Evolutionary conservation across 257 asterid species (phyloP).

Genomic region (Plantago elongata): DNA sequence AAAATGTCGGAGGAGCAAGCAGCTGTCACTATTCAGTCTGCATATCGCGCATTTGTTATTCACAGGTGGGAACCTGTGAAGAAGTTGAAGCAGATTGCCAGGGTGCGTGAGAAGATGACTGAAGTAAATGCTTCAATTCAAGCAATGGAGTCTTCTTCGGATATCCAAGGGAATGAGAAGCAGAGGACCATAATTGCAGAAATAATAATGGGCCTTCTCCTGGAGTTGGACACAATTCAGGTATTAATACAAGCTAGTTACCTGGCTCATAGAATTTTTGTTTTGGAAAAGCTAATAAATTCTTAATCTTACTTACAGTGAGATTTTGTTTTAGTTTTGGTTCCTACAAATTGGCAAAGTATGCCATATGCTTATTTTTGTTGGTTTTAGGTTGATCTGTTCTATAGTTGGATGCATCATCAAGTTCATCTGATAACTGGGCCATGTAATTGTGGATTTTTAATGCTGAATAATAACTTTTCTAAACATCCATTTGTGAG

Average conservation of each 20-base stretch:
- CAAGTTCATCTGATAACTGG: no score
- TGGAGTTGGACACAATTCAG: slow-evolving; percentile 60
- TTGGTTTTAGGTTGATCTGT: no score
- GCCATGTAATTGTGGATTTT: no score
- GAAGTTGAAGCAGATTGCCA: slow-evolving; percentile 56
- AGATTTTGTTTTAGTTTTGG: no score
- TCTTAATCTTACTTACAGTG: not conserved
- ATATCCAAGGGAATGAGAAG: slow-evolving; percentile 26
- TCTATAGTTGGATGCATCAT: no score
- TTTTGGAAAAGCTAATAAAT: not conserved
- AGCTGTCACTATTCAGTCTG: slow-evolving; percentile 59
- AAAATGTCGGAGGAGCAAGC: slow-evolving; percentile 51
- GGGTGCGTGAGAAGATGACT: slow-evolving; percentile 37
- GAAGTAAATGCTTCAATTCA: slow-evolving; percentile 34
- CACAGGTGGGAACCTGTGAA: slow-evolving; percentile 61
- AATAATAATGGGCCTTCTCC: slow-evolving; percentile 56
- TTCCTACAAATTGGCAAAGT: no score
- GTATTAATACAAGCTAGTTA: slow-evolving; percentile 26
- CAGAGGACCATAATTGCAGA: slow-evolving; percentile 38
- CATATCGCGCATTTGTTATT: slow-evolving; percentile 57
- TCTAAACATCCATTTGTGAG: no score
- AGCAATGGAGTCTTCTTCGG: slow-evolving; percentile 37
- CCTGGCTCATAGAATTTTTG: not conserved
- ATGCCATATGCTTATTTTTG: no score
- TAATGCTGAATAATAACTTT: no score